A percentile compares a stretch with the other conserved stretches of the same genome.
These are phyloP conservation scores for Juglanconis sp. DNA, from an alignment of 2,329 filamentous ascomycete genomes.

Conservation along the genomic window DNA sequence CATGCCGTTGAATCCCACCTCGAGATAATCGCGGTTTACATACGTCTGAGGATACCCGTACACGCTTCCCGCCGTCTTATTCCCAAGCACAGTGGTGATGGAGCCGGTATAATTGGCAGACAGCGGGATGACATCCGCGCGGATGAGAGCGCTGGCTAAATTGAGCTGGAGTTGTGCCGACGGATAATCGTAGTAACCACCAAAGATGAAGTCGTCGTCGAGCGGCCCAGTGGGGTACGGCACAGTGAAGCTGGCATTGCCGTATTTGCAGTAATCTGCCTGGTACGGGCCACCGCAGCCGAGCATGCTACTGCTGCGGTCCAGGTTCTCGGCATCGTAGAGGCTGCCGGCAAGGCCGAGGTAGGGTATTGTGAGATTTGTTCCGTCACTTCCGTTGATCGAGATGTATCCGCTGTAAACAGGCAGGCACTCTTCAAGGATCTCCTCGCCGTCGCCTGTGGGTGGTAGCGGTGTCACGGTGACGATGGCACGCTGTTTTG, in stretches of 20 bases:
- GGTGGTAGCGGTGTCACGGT: conserved; percentile 25
- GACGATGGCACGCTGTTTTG: conserved; percentile 25
- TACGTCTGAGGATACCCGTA: conserved; percentile 20
- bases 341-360: conserved; percentile 33
- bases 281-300: conserved; percentile 10
- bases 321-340: conserved; percentile 19
- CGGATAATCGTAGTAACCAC: conserved; percentile 6
- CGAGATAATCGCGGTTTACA: conserved; percentile 2
- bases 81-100: conserved; percentile 20
- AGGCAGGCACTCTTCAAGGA: conserved; percentile 31
- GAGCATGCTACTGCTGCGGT: conserved; percentile 15
- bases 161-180: conserved; percentile 3
- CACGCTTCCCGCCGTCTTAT: conserved; percentile 21
- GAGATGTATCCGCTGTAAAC: conserved; percentile 43
- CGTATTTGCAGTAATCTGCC: conserved; percentile 9
- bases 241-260: conserved; percentile 25
- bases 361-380: conserved; percentile 37
- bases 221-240: conserved; percentile 15
- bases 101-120: conserved; percentile 12
- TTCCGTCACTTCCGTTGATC: conserved; percentile 35
- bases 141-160: conserved; percentile 21
- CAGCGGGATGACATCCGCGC: conserved; percentile 23
- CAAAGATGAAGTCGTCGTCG: not conserved
- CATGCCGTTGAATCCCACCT: conserved; percentile 21
- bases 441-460: conserved; percentile 3